A percentile compares a stretch with the other conserved stretches of the same genome.
These are phyloP conservation scores for Emydomyces testavorans DNA, from an alignment of 2,329 filamentous ascomycete species.

Conservation along the genomic window DNA sequence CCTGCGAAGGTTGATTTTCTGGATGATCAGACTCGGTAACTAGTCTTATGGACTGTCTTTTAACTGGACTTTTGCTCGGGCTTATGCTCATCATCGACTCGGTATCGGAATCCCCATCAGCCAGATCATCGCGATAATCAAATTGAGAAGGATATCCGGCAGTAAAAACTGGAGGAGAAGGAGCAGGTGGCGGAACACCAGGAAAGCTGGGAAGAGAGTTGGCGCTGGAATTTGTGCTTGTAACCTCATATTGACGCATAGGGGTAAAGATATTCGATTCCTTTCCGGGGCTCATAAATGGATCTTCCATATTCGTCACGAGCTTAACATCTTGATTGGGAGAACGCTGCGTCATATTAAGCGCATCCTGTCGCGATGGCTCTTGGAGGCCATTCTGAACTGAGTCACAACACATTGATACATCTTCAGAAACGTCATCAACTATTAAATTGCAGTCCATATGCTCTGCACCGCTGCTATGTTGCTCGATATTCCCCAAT, in stretches of 20 bases:
- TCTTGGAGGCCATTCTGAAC: slow-evolving; percentile 5
- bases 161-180: slow-evolving; percentile 17
- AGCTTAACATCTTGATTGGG: neutral
- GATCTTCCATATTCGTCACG: neutral
- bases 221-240: slow-evolving; percentile 15
- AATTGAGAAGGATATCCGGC: slow-evolving; percentile 11
- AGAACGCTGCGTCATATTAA: slow-evolving; percentile 1
- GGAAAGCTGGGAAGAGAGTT: slow-evolving; percentile 10
- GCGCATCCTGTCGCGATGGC: slow-evolving; percentile 12
- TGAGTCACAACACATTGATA: neutral
- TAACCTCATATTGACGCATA: slow-evolving; percentile 18
- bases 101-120: slow-evolving; percentile 22
- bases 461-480: neutral
- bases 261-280: slow-evolving; percentile 13
- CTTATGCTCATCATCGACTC: slow-evolving; percentile 19
- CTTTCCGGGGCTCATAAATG: slow-evolving; percentile 16
- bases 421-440: neutral
- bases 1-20: slow-evolving; percentile 13
- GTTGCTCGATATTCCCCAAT: neutral
- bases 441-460: neutral
- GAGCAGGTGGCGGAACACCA: slow-evolving; percentile 18
- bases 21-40: slow-evolving; percentile 6
- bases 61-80: slow-evolving; percentile 6
- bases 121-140: slow-evolving; percentile 17
- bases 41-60: slow-evolving; percentile 8